Evolutionary conservation across 805 yeast genomes (phyloP).

Genomic region (Candida broadrunensis): DNA sequence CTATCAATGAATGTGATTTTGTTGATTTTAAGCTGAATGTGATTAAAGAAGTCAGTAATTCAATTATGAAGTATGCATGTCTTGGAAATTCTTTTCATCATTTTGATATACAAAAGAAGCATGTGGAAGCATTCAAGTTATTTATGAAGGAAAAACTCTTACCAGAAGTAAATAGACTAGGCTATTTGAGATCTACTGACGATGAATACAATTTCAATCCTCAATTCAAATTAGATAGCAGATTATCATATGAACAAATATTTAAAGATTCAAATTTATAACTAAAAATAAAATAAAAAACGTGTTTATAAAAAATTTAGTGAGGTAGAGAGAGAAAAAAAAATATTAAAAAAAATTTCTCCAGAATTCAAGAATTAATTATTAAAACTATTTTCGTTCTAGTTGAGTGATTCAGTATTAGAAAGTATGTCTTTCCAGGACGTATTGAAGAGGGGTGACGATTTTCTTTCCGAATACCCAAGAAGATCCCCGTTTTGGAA

Average conservation of each 20-base stretch:
- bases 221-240: neutral
- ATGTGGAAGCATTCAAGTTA: neutral
- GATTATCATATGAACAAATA: neutral
- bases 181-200: no score
- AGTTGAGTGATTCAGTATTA: neutral
- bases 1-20: constrained; percentile 12
- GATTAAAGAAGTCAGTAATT: neutral
- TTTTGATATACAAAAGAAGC: neutral
- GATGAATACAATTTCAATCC: neutral
- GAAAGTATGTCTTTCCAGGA: constrained; percentile 62
- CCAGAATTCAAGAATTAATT: neutral
- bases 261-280: neutral
- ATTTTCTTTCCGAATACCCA: constrained; percentile 62
- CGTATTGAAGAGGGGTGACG: constrained; percentile 72
- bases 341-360: constrained; percentile 1
- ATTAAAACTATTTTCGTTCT: neutral
- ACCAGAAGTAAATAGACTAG: no score
- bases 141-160: neutral
- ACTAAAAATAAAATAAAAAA: neutral
- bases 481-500: constrained; percentile 62
- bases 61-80: neutral
- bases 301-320: neutral
- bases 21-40: constrained; percentile 9
- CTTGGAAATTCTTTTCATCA: neutral
- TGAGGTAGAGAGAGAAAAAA: neutral